Percentiles rank a stretch among this genome's conserved stretches.
phyloP scores from a whole-genome alignment of 768 basidiomycete genomes.

The Leccinum ochraceum region DNA sequence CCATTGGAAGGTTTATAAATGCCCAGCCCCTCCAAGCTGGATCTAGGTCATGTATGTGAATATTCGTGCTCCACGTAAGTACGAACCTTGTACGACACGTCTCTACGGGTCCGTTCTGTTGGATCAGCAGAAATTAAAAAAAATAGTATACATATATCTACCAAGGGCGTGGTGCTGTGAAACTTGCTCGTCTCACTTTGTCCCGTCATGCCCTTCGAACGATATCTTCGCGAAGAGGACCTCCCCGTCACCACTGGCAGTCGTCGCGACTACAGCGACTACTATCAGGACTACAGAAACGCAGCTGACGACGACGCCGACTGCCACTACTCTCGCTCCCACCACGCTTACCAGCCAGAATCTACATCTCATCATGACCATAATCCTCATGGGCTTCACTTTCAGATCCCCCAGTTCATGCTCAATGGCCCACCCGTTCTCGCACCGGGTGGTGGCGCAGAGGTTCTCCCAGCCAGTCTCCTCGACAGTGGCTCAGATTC shows the following conservation, averaged over 20 bases:
- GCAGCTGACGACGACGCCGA: conserved; percentile 11
- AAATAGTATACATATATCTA: conserved; percentile 13
- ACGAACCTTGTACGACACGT: conserved; percentile 10
- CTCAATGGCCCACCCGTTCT: conserved; percentile 57
- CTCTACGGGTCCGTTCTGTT: not conserved
- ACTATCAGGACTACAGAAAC: conserved; percentile 16
- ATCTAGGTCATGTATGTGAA: conserved; percentile 15
- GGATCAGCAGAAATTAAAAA: conserved; percentile 11
- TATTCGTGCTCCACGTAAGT: not conserved
- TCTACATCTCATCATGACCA: conserved; percentile 3
- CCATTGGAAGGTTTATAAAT: not conserved
- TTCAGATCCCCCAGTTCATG: conserved; percentile 71
- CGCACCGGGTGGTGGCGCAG: conserved; percentile 72
- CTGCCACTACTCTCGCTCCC: conserved; percentile 11
- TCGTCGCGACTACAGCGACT: conserved; percentile 7
- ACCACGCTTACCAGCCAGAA: conserved; percentile 4
- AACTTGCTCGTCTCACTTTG: not conserved
- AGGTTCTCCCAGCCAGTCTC: conserved; percentile 58
- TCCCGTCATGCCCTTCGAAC: conserved; percentile 42
- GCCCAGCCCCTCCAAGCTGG: conserved; percentile 9
- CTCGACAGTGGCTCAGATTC: conserved; percentile 25
- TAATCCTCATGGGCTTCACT: conserved; percentile 37
- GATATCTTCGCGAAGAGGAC: conserved; percentile 37
- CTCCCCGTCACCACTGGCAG: not conserved
- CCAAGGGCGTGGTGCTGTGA: not conserved